These are phyloP conservation scores for Boletus sensibilis DNA, from an alignment of 768 basidiomycete species.

Conservation along the genomic window DNA sequence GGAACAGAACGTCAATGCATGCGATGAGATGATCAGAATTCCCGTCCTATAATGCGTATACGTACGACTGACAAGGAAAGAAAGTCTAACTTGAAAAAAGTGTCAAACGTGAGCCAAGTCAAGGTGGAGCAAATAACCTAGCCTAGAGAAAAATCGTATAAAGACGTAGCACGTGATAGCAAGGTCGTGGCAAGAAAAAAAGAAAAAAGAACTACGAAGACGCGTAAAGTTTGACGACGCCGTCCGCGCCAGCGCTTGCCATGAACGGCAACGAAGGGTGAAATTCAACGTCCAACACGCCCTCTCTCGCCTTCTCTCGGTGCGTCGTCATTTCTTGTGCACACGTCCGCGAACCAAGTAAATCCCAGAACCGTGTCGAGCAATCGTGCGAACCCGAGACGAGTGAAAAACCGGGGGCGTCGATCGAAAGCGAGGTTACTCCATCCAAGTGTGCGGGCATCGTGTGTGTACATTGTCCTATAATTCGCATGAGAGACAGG, in stretches of 20 bases:
- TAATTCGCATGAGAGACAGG: background rate
- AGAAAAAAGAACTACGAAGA: conserved; percentile 50
- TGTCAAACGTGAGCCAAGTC: conserved; percentile 10
- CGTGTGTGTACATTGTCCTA: conserved; percentile 85
- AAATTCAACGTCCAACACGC: conserved; percentile 85
- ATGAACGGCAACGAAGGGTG: conserved; percentile 82
- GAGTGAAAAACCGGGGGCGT: conserved; percentile 82
- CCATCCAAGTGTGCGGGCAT: conserved; percentile 90
- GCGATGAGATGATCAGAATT: conserved; percentile 21
- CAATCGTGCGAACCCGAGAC: conserved; percentile 93
- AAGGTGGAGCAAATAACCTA: conserved; percentile 13
- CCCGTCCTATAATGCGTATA: conserved; percentile 28
- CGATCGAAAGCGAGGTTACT: conserved; percentile 87
- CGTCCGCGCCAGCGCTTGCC: conserved; percentile 95
- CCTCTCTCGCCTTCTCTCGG: conserved; percentile 86
- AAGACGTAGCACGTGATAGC: background rate
- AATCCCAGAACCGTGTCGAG: conserved; percentile 92
- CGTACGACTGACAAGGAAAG: conserved; percentile 14
- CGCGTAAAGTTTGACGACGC: conserved; percentile 87
- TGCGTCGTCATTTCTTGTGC: conserved; percentile 89
- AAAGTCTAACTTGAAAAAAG: conserved; percentile 9
- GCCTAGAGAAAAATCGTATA: background rate
- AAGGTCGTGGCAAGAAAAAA: background rate
- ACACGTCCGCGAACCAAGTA: conserved; percentile 76
- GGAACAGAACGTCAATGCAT: conserved; percentile 4